Base-by-base conservation (phyloP, 2,329 filamentous ascomycete genomes). In the Xylariaceae sp. region DNA sequence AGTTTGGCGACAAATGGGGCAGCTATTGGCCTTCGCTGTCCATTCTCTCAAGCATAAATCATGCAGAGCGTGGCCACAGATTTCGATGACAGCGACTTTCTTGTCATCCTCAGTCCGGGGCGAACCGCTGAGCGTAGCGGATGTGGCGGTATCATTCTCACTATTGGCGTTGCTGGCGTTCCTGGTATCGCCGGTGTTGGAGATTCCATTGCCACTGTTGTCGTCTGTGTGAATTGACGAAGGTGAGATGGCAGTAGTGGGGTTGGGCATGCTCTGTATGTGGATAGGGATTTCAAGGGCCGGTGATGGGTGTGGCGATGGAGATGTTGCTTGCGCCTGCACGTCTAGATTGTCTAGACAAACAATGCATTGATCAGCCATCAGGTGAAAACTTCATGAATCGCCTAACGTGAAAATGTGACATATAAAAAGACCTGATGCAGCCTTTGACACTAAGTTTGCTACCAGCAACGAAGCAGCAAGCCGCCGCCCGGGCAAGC, bases 1-100 rank as follows among this genome's bases (percentile, higher is more conserved):
- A 48, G 76, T 80, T 55, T 87, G 85, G 52, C 92, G 85, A 66
- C 92, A 98, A 63, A 98, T 95, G 31, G 92, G 92, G 64, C 92
- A 98, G 60, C 89, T 96, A 66, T 97, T 98, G 48, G 92, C 90
- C 62, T 94, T 85, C 65, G 94, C 87, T 31, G 90, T 88, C 92
- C 92, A 98, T 52, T 88, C 87, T 54, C 85, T 84, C 52, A 98
- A 74, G 64, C 92, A 98, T 36, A 84, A 81, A 67, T 98, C 83
- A 67, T 98, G 92, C 53, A 98, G 73, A 53, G 89, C 77, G 70
- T 98, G 94, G 42, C 87, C 85, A 65, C 92, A 98, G 32, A 88
- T 83, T 44, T 80, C 70, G 34, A 83, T 75, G 39, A 74, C 65
- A 28, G 79, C 78, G 45, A 82, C 71, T 43, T 67, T 63, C 50